These are phyloP conservation scores for Ambrosiella cleistominuta DNA, from an alignment of 2,329 filamentous ascomycete species.

Conservation along the genomic window DNA sequence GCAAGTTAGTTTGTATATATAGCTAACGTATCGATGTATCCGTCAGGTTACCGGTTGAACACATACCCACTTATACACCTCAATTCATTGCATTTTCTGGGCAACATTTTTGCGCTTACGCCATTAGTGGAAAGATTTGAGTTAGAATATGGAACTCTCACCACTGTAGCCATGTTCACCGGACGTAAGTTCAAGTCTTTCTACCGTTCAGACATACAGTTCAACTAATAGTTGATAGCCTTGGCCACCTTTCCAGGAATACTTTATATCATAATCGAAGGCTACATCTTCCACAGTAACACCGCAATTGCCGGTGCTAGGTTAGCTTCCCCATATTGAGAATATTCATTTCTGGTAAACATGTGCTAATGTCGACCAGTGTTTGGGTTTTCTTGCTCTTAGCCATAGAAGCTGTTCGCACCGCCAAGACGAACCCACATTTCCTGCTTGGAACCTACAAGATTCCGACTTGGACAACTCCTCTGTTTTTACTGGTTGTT, in stretches of 20 bases:
- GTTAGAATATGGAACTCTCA: constrained; percentile 76
- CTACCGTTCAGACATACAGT: background rate
- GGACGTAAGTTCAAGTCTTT: constrained; percentile 47
- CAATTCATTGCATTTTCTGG: constrained; percentile 59
- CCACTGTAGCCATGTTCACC: constrained; percentile 71
- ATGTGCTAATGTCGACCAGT: constrained; percentile 26
- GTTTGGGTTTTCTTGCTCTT: constrained; percentile 87
- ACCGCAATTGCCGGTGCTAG: constrained; percentile 66
- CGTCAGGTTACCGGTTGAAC: constrained; percentile 73
- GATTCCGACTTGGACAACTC: constrained; percentile 85
- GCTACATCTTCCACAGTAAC: constrained; percentile 51
- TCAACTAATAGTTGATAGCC: constrained; percentile 27
- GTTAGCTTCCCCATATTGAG: constrained; percentile 29
- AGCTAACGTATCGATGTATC: background rate
- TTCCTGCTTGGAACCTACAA: constrained; percentile 45
- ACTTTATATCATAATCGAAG: constrained; percentile 65
- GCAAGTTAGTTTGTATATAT: background rate
- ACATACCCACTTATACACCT: constrained; percentile 79
- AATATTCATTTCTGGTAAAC: background rate
- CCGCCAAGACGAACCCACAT: constrained; percentile 63
- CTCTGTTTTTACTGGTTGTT: constrained; percentile 58
- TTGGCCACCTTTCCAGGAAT: constrained; percentile 67
- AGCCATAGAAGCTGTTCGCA: constrained; percentile 69
- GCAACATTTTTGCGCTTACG: constrained; percentile 64
- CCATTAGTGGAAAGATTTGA: constrained; percentile 93